Evolutionary conservation across 208 protist species (phyloP).

Genomic region (Trypanosoma vivax): DNA sequence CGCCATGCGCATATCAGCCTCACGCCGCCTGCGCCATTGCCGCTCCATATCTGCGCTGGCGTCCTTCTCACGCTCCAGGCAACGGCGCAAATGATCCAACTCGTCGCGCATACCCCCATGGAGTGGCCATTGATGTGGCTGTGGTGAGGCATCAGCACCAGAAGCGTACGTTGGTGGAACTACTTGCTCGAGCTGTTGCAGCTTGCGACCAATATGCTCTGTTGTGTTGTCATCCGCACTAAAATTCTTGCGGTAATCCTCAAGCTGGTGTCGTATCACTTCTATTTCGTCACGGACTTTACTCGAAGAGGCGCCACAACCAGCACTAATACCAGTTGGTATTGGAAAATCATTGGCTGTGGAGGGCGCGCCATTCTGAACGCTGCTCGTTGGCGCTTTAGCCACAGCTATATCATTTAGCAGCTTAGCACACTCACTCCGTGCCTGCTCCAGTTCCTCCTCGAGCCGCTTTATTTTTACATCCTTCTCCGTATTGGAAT

Average conservation of each 20-base stretch:
- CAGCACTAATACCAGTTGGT: no score
- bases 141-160: conserved; percentile 1
- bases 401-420: conserved; percentile 10
- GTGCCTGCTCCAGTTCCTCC: conserved; percentile 4
- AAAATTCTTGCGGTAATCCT: background rate
- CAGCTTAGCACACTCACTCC: background rate
- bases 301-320: background rate
- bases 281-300: background rate
- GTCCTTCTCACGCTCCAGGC: conserved; percentile 49
- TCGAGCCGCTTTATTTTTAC: background rate
- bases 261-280: background rate
- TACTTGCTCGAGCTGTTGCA: no score
- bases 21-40: conserved; percentile 35
- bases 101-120: conserved; percentile 36
- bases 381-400: no score
- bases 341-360: no score
- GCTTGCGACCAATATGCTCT: background rate
- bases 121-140: conserved; percentile 5
- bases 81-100: conserved; percentile 46
- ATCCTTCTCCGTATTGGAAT: conserved; percentile 18
- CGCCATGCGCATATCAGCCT: conserved; percentile 14
- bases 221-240: background rate
- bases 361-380: no score
- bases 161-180: no score
- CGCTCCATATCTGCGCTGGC: conserved; percentile 35